Base-by-base conservation (phyloP, 345 rosid genomes). In the Garcia nutans region DNA sequence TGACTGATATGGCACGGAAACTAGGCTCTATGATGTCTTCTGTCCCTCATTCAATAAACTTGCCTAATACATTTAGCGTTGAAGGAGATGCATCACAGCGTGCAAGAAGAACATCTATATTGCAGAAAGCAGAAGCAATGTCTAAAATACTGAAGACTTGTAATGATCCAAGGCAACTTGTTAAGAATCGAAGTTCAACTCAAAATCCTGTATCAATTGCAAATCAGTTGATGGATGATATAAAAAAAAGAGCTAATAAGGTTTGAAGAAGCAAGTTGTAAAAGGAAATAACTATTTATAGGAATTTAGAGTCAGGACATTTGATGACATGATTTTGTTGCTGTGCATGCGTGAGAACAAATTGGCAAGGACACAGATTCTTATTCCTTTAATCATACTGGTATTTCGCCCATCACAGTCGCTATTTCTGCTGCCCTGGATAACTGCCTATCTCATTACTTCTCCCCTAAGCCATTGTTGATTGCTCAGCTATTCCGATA, bases 101-200 rank as follows among this genome's bases (percentile, higher is more conserved):
- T 57, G 80, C 71, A 47, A 87, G 95, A 82, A 91, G 78, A 81
- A 79, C 75, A 72, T 81, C 87, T 55, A 83, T 90, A 64, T 75
- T 96, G 65, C 85, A 71, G 74, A 96, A 87, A 82, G 96, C 98
- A 20, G 90, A 85, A 86, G 91, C 82, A n/a, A 93, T 96, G 92
- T 92, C 81, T 81, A 79, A 82, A 81, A 79, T 92, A 12, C 78
- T 96, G 47, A 78, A 90, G 82, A 84, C 74, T 45, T 87, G 93
- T 78, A 92, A 82, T 68, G 82, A 92, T 84, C 93, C 92, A 10
- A 87, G 92, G 72, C 77, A 89, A 70, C 47, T 78, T 45, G 76
- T 65, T 72, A 72, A 72, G 61, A 72, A 10, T 50, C 72, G 73
- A 72, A 66, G 72, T 45, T 57, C 55, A 67, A 56, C 67, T 1